phyloP scores from a whole-genome alignment of 768 basidiomycete species.

The Podaxis carcinomalis region DNA sequence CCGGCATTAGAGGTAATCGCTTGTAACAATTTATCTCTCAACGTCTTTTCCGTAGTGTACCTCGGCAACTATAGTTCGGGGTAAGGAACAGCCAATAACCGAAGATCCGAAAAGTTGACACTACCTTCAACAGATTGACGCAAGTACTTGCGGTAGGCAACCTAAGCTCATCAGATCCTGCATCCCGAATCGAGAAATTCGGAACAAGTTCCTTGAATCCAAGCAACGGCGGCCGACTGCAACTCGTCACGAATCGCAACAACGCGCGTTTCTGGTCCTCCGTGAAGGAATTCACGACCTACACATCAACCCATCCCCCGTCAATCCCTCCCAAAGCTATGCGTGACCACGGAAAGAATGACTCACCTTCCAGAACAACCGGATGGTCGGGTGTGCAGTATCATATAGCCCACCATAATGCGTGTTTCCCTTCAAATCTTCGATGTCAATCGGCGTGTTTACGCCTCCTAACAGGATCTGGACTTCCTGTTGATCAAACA shows the following conservation, averaged over 20 bases:
- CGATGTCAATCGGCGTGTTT: slow-evolving; percentile 78
- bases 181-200: slow-evolving; percentile 83
- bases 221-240: slow-evolving; percentile 82
- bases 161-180: slow-evolving; percentile 66
- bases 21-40: slow-evolving; percentile 76
- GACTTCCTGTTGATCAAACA: slow-evolving; percentile 97
- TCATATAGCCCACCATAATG: slow-evolving; percentile 81
- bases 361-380: slow-evolving; percentile 78
- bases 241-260: slow-evolving; percentile 90
- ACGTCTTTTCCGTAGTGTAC: slow-evolving; percentile 56
- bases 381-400: slow-evolving; percentile 65
- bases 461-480: slow-evolving; percentile 90
- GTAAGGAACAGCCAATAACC: background rate
- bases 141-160: slow-evolving; percentile 83
- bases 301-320: slow-evolving; percentile 1
- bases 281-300: slow-evolving; percentile 77
- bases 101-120: background rate
- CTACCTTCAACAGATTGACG: slow-evolving; percentile 86
- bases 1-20: slow-evolving; percentile 87
- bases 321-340: background rate
- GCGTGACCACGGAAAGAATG: background rate
- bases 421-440: slow-evolving; percentile 74
- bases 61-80: slow-evolving; percentile 54
- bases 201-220: slow-evolving; percentile 88
- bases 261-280: slow-evolving; percentile 76